A percentile compares a stretch with the other conserved stretches of the same genome.
Conservation (phyloP, 495 filamentous ascomycete genomes). For the Penicillium diatomitis region DNA sequence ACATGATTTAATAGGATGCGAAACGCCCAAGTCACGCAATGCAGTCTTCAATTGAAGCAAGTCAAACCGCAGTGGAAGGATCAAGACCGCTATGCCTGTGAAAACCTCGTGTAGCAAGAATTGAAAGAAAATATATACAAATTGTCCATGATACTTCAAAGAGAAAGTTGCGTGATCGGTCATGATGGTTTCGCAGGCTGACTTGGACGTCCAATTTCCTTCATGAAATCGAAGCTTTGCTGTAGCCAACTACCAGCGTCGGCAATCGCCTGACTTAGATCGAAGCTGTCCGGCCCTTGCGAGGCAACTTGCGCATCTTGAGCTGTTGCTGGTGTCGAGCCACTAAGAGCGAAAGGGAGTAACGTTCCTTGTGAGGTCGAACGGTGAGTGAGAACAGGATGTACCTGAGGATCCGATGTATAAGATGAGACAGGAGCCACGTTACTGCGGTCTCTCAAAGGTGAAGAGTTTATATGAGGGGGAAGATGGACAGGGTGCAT, state of each 20-base stretch:
- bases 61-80: too few relatives aligned
- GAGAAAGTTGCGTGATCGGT: not conserved
- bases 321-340: conserved; percentile 24
- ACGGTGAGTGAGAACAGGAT: not conserved
- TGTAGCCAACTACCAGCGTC: conserved; percentile 39
- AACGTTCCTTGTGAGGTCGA: conserved; percentile 6
- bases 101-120: not conserved
- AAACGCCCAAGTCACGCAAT: too few relatives aligned
- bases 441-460: conserved; percentile 1
- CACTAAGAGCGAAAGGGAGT: conserved; percentile 25
- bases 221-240: conserved; percentile 33
- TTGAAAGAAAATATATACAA: not conserved
- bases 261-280: conserved; percentile 35
- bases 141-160: not conserved
- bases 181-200: conserved; percentile 6
- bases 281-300: conserved; percentile 23
- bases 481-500: not conserved
- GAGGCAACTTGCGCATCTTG: conserved; percentile 30
- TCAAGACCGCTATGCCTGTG: not conserved
- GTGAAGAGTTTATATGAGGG: not conserved
- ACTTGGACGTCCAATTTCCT: conserved; percentile 12
- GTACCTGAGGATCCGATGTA: not conserved
- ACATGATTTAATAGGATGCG: too few relatives aligned
- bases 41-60: too few relatives aligned
- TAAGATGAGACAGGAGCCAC: not conserved